Conservation (phyloP, 2,329 filamentous ascomycete genomes). For the Myriosclerotinia curreyana region DNA sequence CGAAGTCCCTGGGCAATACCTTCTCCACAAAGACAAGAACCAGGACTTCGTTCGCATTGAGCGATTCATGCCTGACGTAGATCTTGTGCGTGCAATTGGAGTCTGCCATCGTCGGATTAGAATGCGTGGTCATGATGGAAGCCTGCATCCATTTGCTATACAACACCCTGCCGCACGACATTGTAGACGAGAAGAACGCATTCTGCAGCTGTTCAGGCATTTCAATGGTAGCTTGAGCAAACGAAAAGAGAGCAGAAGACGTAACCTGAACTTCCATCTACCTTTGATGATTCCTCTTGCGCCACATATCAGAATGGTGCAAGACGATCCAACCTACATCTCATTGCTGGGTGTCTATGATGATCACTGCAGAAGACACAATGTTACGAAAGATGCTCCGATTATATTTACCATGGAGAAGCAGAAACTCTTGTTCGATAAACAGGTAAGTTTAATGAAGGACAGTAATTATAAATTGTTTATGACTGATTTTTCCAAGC, state of each 20-base stretch:
- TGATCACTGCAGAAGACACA: constrained; percentile 85
- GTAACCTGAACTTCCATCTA: constrained; percentile 93
- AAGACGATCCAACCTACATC: constrained; percentile 92
- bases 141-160: constrained; percentile 92
- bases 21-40: constrained; percentile 98
- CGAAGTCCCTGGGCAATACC: constrained; percentile 93
- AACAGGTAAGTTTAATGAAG: constrained; percentile 37
- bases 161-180: constrained; percentile 93
- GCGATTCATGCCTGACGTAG: constrained; percentile 91
- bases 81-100: constrained; percentile 85
- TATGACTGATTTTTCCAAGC: constrained; percentile 41
- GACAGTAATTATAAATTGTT: neutral
- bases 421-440: constrained; percentile 71
- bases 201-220: constrained; percentile 93
- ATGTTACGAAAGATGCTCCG: constrained; percentile 90
- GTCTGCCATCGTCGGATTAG: constrained; percentile 89
- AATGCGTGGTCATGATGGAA: constrained; percentile 96
- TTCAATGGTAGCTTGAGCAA: constrained; percentile 90
- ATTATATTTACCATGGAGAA: constrained; percentile 95
- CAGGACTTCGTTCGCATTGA: constrained; percentile 98
- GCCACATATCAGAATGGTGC: constrained; percentile 89
- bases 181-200: constrained; percentile 90
- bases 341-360: constrained; percentile 94
- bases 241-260: constrained; percentile 89
- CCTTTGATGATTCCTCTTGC: constrained; percentile 94